phyloP scores from a whole-genome alignment of 164 flowering plant species.

The Vitis rotundifolia region DNA sequence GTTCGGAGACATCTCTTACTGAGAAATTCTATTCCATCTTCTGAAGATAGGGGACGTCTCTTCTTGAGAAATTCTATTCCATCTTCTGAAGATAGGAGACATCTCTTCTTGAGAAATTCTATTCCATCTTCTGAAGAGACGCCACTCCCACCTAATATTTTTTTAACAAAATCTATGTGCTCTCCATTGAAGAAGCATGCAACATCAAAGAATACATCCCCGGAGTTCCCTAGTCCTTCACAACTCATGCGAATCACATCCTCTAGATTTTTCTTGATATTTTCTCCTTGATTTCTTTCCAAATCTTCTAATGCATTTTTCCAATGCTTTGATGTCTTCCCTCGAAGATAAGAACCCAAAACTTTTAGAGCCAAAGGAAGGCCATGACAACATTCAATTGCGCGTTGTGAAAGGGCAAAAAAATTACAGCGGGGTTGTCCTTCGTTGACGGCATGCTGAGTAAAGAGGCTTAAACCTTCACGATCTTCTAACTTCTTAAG shows the following conservation, averaged over 20 bases:
- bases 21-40: no score
- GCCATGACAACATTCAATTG: neutral
- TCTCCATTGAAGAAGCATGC: neutral
- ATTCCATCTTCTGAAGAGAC: neutral
- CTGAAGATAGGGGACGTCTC: no score
- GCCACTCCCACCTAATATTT: neutral
- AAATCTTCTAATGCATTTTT: neutral
- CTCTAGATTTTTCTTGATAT: no score
- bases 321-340: neutral
- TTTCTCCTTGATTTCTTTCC: neutral
- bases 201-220: neutral
- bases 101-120: no score
- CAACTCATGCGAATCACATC: neutral
- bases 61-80: no score
- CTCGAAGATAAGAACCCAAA: neutral
- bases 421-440: neutral
- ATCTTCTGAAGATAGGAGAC: no score
- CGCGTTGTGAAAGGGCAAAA: neutral
- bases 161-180: neutral
- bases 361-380: neutral
- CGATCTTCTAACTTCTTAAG: neutral
- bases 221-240: neutral
- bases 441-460: neutral
- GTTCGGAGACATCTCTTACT: neutral
- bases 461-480: neutral